Evolutionary conservation across 805 yeast genomes (phyloP), one percentile per base, ranked within the genome.

Genomic region (Pichia membranifaciens): DNA sequence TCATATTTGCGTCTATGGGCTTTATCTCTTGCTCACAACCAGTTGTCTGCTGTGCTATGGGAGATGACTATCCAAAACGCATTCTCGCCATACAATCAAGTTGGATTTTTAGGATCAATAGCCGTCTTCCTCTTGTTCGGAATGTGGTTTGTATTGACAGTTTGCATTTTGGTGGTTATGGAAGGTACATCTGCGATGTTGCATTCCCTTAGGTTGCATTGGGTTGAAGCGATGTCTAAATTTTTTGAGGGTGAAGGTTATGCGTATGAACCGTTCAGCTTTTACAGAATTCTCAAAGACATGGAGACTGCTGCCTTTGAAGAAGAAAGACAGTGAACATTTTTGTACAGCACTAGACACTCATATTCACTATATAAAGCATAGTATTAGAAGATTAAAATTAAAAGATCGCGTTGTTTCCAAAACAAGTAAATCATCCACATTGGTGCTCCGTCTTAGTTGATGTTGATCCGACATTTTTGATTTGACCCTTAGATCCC

Each of bases 141-240:
- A 20, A 81, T 93, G 84, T 93, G 99, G 99, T 89, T 93, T 65
- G 79, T 79, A 3, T 72, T 93, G 52, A 91, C 99, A 0, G 91
- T 90, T 22, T 84, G 87, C 59, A 88, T 93, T 57, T 75, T 93
- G 60, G 98, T 93, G 13, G 72, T 86, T 45, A 93, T 93, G 99
- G 99, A 93, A 69, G 99, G 99, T 50, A 93, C 99, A 0, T 88
- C 97, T 22, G 99, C 99, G 32, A 93, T 93, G 99, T 77, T 93
- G 62, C 99, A 93, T 69, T 85, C 97, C n/a, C 76, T 93, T 62
- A 87, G 99, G 74, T 77, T 93, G 62, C 99, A 93, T 66, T 93
- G 99, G 99, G 99, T 93, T 53, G 99, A 93, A 71, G 84, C 96
- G 23, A 93, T 93, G 99, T 88, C 96, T 52, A 93, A 93, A 72